phyloP scores from a whole-genome alignment of 1,284 basidiomycete genomes.

The Ceratobasidium sp. region DNA sequence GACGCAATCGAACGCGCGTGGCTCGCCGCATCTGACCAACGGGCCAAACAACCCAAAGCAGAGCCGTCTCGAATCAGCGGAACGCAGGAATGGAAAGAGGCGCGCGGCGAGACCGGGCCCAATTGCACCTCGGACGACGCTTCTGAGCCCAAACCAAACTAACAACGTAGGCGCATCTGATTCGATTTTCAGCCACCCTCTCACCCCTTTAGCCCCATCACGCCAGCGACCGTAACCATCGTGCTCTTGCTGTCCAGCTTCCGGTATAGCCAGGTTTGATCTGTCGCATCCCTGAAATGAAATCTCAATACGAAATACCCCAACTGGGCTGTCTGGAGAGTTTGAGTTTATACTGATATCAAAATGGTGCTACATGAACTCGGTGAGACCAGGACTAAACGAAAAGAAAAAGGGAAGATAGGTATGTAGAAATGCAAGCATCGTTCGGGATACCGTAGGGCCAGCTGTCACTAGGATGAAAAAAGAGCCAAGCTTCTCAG shows the following conservation, averaged over 20 bases:
- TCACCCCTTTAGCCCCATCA: constrained; percentile 4
- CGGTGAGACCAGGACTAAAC: constrained; percentile 25
- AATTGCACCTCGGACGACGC: constrained; percentile 1
- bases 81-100: constrained; percentile 55
- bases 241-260: neutral
- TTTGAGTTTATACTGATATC: constrained; percentile 37
- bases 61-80: constrained; percentile 53
- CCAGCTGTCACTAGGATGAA: constrained; percentile 11
- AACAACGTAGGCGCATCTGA: neutral
- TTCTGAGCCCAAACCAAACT: constrained; percentile 9
- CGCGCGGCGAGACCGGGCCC: constrained; percentile 53
- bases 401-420: constrained; percentile 26
- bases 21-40: constrained; percentile 48
- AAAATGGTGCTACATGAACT: constrained; percentile 40
- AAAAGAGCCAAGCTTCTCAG: neutral
- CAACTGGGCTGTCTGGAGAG: neutral
- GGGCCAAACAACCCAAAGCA: constrained; percentile 46
- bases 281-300: constrained; percentile 19
- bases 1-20: constrained; percentile 51
- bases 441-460: constrained; percentile 4
- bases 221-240: constrained; percentile 11
- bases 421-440: constrained; percentile 24
- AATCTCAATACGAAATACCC: constrained; percentile 4
- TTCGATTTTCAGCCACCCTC: neutral
- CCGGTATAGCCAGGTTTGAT: neutral